A percentile compares a stretch with the other conserved stretches of the same genome.
These are phyloP conservation scores for Ceratobasidium sp. DNA, from an alignment of 1,284 basidiomycete genomes.

Conservation along the genomic window DNA sequence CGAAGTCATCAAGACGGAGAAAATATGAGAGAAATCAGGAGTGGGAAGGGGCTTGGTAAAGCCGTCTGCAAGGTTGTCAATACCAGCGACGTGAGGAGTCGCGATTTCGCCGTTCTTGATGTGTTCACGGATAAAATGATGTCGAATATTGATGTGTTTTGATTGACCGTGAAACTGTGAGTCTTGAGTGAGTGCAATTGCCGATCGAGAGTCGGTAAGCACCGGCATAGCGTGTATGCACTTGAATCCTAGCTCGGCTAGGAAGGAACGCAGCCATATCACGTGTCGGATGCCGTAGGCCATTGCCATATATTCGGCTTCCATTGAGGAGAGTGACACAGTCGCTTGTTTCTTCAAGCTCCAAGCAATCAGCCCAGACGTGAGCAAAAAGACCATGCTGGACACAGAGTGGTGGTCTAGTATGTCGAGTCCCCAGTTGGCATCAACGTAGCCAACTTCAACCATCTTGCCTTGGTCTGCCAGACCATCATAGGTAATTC, in stretches of 20 bases:
- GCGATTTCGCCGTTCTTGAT: conserved; percentile 8
- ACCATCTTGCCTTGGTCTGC: neutral
- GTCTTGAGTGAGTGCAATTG: conserved; percentile 52
- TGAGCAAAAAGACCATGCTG: conserved; percentile 58
- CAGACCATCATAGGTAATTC: conserved; percentile 27
- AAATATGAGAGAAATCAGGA: conserved; percentile 38
- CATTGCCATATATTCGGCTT: conserved; percentile 59
- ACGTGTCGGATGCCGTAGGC: conserved; percentile 52
- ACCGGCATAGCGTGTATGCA: conserved; percentile 47
- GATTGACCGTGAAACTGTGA: conserved; percentile 50
- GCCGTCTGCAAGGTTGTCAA: conserved; percentile 50
- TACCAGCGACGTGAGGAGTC: neutral
- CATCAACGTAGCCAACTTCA: conserved; percentile 28
- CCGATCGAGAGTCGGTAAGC: conserved; percentile 54
- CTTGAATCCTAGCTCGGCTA: conserved; percentile 51
- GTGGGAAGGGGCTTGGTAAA: conserved; percentile 51
- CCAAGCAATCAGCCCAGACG: conserved; percentile 59
- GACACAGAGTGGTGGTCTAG: conserved; percentile 55
- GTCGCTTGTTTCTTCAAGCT: conserved; percentile 58
- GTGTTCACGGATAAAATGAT: conserved; percentile 52
- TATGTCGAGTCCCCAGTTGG: conserved; percentile 53
- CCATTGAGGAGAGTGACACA: conserved; percentile 58
- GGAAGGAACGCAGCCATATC: conserved; percentile 52
- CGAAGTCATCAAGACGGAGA: conserved; percentile 8
- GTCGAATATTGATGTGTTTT: conserved; percentile 56